phyloP scores from a whole-genome alignment of 169 alveolate genomes.

The Perkinsus marinus region DNA sequence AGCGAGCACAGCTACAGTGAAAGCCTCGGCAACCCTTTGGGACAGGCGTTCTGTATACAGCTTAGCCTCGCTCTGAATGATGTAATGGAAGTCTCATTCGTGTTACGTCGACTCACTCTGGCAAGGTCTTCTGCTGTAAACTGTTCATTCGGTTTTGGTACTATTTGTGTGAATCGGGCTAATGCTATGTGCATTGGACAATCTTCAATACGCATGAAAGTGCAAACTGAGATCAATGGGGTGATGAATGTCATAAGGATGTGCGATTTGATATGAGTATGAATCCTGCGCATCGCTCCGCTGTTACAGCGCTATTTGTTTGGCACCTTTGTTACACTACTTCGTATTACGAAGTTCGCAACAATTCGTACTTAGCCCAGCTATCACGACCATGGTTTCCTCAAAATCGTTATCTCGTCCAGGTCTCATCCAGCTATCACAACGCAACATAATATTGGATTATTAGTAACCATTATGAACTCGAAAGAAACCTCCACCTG shows the following conservation, averaged over 20 bases:
- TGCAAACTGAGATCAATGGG: background rate
- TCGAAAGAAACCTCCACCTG: too few species aligned
- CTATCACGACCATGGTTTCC: too few species aligned
- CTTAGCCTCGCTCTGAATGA: background rate
- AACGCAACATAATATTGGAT: too few species aligned
- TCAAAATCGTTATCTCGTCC: too few species aligned
- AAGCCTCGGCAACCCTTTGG: background rate
- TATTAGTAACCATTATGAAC: too few species aligned
- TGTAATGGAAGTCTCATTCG: background rate
- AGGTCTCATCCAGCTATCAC: too few species aligned
- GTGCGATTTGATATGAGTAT: background rate
- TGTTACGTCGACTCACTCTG: background rate
- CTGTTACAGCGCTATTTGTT: background rate
- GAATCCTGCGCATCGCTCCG: background rate
- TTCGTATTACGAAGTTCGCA: background rate
- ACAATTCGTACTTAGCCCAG: background rate
- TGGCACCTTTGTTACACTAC: background rate
- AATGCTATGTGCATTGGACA: background rate
- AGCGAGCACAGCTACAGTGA: background rate
- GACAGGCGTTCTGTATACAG: background rate
- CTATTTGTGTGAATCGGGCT: background rate
- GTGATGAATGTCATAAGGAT: background rate
- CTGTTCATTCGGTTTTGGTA: background rate
- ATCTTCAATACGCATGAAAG: background rate
- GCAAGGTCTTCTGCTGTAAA: background rate